Percentiles rank a stretch among this genome's conserved stretches.
These are phyloP conservation scores for Rhododendron ovatum DNA, from an alignment of 148 eudicot genomes.

Conservation along the genomic window DNA sequence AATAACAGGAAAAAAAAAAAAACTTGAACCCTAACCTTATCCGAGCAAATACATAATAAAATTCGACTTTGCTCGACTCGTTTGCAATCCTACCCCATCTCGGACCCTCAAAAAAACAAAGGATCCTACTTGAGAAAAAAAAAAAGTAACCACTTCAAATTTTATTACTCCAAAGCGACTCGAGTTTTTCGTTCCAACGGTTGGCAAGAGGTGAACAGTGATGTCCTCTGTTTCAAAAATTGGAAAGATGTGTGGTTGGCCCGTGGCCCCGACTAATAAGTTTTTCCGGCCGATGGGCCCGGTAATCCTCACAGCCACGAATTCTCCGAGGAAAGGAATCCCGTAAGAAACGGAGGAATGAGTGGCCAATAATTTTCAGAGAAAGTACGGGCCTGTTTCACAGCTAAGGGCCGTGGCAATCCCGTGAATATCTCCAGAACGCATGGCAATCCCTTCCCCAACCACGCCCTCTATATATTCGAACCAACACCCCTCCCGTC, in stretches of 20 bases:
- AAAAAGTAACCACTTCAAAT: too few species aligned
- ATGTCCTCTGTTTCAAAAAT: neutral
- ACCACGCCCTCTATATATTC: neutral
- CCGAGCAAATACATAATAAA: too few species aligned
- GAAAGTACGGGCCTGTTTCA: neutral
- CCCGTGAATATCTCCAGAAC: neutral
- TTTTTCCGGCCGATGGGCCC: neutral
- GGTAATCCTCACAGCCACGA: neutral
- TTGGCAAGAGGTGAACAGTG: neutral
- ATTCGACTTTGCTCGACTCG: too few species aligned
- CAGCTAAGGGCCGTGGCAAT: neutral
- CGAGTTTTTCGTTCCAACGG: neutral
- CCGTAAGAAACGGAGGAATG: neutral
- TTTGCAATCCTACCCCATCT: too few species aligned
- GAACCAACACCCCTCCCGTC: neutral
- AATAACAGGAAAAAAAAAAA: too few species aligned
- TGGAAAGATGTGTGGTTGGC: neutral
- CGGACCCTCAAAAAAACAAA: too few species aligned
- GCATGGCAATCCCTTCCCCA: neutral
- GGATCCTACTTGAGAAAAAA: too few species aligned
- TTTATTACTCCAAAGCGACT: too few species aligned
- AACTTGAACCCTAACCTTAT: too few species aligned
- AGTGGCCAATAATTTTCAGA: neutral
- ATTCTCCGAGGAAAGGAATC: too few species aligned
- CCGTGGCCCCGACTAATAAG: neutral